Conservation (phyloP, 2,329 filamentous ascomycete genomes). For the Aspergillus amoenus region DNA sequence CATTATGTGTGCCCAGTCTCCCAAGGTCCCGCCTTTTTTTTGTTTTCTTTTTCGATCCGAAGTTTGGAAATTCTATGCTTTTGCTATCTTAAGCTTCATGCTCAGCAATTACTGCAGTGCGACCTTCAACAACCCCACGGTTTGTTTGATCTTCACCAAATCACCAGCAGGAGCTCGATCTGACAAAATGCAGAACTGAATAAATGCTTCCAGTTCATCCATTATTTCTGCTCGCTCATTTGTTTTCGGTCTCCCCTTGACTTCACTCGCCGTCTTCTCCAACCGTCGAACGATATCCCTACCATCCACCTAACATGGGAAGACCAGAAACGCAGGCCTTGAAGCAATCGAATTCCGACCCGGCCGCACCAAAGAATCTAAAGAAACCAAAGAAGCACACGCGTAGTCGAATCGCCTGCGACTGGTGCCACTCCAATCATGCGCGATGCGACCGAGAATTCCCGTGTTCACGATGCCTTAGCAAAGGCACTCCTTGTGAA, state of each 20-base stretch:
- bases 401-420: constrained; percentile 63
- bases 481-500: constrained; percentile 68
- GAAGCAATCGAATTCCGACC: neutral
- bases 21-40: neutral
- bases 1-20: neutral
- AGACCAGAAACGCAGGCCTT: neutral
- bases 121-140: neutral
- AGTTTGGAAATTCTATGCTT: neutral
- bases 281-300: neutral
- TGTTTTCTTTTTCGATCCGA: neutral
- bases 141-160: neutral
- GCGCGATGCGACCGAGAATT: constrained; percentile 92
- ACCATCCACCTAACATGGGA: neutral
- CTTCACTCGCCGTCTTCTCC: neutral
- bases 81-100: neutral
- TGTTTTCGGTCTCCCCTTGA: neutral
- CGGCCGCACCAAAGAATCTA: constrained; percentile 23
- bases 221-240: neutral
- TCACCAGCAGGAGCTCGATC: neutral
- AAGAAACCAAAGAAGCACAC: constrained; percentile 34
- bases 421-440: constrained; percentile 89
- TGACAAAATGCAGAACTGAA: neutral
- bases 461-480: constrained; percentile 87
- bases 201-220: too few relatives aligned
- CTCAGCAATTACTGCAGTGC: neutral